Base-by-base conservation (phyloP, 2,329 filamentous ascomycete genomes). In the Rhinocladiella mackenziei region DNA sequence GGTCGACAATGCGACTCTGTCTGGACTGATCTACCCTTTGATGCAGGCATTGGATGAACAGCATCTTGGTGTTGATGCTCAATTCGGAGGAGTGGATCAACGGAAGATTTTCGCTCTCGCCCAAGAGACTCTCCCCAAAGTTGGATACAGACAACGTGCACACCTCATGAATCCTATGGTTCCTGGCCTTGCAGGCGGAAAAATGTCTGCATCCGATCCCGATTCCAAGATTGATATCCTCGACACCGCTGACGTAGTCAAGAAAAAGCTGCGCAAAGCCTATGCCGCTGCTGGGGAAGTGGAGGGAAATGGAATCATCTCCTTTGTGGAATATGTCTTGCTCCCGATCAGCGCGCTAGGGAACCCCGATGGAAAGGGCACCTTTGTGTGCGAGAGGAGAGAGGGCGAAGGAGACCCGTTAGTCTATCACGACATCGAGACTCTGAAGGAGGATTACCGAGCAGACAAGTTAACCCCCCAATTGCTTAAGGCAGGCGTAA, bases 191-290 rank as follows among this genome's bases (percentile, higher is more conserved):
- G 73, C 77, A 54, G 83, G 87, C 26, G 84, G 80, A 52, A 96
- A 96, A 73, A 44, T 52, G 66, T 73, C 69, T 49, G 66, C 73
- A 14, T 76, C 79, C 47, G 83, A 86, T 56, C 67, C 70, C 57
- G 83, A 89, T 65, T 86, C 81, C 61, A 96, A 96, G 70, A 94
- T 97, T 55, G 92, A 97, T 61, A 75, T 97, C n/a, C 77, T 97
- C 13, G 92, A 97, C 60, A 56, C 77, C 0, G 71, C 84, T 0
- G 87, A 94, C 0, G 68, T 71, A 2, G 84, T 97, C 10, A 72
- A 76, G 56, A 88, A 84, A 73, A 95, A 95, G 74, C 73, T 94
- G 40, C 82, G 82, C 61, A 96, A 96, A 67, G 89, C 91, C 0
- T 79, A 84, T 51, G 86, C 85, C 15, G 78, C 80, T 11, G 89